Evolutionary conservation across 306 rosid genomes (phyloP), one percentile per base, ranked within the genome.

Genomic region (Cucurbita maxima): DNA sequence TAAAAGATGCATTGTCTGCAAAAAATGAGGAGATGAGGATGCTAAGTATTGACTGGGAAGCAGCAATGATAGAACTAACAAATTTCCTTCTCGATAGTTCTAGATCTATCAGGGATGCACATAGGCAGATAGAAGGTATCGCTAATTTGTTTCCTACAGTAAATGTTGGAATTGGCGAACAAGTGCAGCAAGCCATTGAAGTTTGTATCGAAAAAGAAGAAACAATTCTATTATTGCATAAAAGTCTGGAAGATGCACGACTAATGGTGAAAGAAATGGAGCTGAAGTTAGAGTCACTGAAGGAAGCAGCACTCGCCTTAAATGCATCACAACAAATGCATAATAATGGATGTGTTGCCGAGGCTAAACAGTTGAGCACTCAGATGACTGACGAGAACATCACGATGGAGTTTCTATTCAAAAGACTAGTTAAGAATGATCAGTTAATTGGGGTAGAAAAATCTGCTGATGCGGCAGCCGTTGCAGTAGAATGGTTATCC

Each of bases 51-150:
- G 86, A 86, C 76, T 90, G 98, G 97, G 98, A 94, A 86, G 84
- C 82, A 80, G 96, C 95, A 74, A 84, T 83, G 61, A 66, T 83
- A 61, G 98, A 94, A 81, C 83, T 94, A 74, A 90, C 96, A 75
- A 80, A 84, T 58, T 90, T 90, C 80, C 96, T 94, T 82, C 81
- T 86, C 10, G 98, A 94, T 80, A 90, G 98, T 71, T 88, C 96
- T 76, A 94, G 87, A 79, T 87, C 94, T 78, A 91, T 94, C 76
- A 88, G 73, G 81, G 92, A 85, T 80, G 96, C 88, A n/a, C 83
- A 91, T 68, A 81, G 90, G 25, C 92, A 94, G 77, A 86, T 87
- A 67, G 85, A 94, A 85, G 78, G 75, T 74, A 90, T 94, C 70
- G 76, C 86, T 37, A 47, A 81, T 78, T 87, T 96, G 81, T 94